Evolutionary conservation across 1,284 basidiomycete genomes (phyloP).

Genomic region (Rhodotorula sp.): DNA sequence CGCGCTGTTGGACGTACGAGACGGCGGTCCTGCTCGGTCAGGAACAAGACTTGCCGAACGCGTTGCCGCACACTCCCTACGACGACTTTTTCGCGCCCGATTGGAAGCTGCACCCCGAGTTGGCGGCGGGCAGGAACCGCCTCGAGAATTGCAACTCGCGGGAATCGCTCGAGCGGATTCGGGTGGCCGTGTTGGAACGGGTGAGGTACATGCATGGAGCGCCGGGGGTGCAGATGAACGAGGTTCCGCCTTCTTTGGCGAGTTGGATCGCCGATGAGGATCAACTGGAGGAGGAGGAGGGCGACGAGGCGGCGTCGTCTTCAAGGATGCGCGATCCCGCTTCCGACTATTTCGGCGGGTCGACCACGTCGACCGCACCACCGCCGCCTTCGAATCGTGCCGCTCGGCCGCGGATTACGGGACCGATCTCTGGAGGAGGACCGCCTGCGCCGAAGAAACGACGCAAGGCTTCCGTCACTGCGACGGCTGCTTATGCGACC

Average conservation of each 20-base stretch:
- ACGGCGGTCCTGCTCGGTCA: slow-evolving; percentile 84
- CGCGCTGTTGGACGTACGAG: slow-evolving; percentile 98
- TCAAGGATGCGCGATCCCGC: slow-evolving; percentile 43
- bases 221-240: slow-evolving; percentile 92
- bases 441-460: not conserved
- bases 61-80: slow-evolving; percentile 84
- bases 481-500: not conserved
- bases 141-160: slow-evolving; percentile 91
- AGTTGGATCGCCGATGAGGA: slow-evolving; percentile 74
- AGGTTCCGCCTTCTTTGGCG: slow-evolving; percentile 87
- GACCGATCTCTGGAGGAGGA: not conserved
- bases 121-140: slow-evolving; percentile 64
- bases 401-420: not conserved
- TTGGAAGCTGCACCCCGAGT: slow-evolving; percentile 87
- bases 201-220: slow-evolving; percentile 90
- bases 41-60: slow-evolving; percentile 70
- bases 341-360: not conserved
- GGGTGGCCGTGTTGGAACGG: slow-evolving; percentile 81
- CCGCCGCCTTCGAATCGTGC: not conserved
- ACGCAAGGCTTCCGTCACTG: not conserved
- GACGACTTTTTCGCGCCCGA: slow-evolving; percentile 90
- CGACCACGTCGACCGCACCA: not conserved
- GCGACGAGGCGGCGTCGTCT: slow-evolving; percentile 53
- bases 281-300: slow-evolving; percentile 58
- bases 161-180: slow-evolving; percentile 78